These are phyloP conservation scores for Alternaria conjuncta DNA, from an alignment of 2,329 filamentous ascomycete genomes.

Conservation along the genomic window DNA sequence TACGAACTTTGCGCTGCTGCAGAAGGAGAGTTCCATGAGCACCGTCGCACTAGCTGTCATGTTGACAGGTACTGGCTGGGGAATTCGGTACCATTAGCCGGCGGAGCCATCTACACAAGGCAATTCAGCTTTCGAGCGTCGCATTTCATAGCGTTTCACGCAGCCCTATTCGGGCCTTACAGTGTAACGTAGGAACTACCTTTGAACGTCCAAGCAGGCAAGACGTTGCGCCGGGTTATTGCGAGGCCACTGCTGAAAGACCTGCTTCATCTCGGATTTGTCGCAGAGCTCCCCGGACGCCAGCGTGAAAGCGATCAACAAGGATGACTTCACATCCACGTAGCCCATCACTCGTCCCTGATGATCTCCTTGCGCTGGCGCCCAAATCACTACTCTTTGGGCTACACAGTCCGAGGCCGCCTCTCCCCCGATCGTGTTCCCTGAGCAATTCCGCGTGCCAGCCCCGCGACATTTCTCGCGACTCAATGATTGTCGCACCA, in stretches of 20 bases:
- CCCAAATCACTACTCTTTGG: conserved; percentile 17
- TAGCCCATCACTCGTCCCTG: conserved; percentile 21
- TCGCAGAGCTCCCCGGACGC: conserved; percentile 16
- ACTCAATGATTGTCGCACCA: conserved; percentile 27
- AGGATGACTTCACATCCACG: conserved; percentile 19
- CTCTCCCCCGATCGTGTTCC: conserved; percentile 1
- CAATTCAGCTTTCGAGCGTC: conserved; percentile 34
- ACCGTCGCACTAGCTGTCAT: conserved; percentile 24
- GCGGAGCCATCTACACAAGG: conserved; percentile 26
- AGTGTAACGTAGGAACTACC: conserved; percentile 14
- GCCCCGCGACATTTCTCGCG: conserved; percentile 15
- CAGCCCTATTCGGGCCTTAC: conserved; percentile 16
- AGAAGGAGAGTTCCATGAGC: conserved; percentile 13
- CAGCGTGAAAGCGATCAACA: conserved; percentile 30
- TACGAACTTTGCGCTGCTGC: conserved; percentile 11
- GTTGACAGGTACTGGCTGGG: conserved; percentile 20
- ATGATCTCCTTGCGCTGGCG: conserved; percentile 24
- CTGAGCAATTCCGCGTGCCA: conserved; percentile 9
- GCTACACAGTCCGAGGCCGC: conserved; percentile 7
- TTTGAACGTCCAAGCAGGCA: conserved; percentile 21
- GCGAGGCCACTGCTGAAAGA: conserved; percentile 17
- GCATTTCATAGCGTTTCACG: conserved; percentile 39
- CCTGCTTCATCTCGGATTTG: conserved; percentile 12
- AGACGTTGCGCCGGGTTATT: conserved; percentile 17
- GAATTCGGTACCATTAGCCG: conserved; percentile 34